A percentile compares a stretch with the other conserved stretches of the same genome.
phyloP scores from a whole-genome alignment of 441 rosid species.

The Geranium incanum region DNA sequence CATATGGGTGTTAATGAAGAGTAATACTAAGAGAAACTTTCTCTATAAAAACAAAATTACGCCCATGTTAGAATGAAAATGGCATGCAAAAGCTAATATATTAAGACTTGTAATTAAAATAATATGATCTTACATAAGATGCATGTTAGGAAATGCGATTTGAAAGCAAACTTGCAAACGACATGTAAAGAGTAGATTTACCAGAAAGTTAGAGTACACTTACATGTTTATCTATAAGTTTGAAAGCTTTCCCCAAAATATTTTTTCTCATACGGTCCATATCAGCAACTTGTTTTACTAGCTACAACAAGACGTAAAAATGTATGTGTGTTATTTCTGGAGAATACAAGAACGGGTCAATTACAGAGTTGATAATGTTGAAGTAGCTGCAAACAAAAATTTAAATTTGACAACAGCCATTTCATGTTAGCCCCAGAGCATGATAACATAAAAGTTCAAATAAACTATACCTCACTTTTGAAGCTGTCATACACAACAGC shows the following conservation, averaged over 20 bases:
- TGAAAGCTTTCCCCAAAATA: constrained; percentile 70
- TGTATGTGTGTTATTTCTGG: constrained; percentile 10
- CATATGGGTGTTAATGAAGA: neutral
- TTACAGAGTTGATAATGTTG: neutral
- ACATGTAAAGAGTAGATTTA: constrained; percentile 14
- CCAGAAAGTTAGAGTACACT: constrained; percentile 28
- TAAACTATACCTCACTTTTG: constrained; percentile 66
- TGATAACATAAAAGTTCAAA: constrained; percentile 11
- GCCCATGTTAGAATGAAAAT: neutral
- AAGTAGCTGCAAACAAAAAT: neutral
- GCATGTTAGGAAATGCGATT: constrained; percentile 2
- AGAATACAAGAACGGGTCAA: neutral
- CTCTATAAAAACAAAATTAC: neutral
- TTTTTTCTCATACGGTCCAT: constrained; percentile 63
- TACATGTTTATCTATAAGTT: constrained; percentile 66
- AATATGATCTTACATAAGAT: neutral
- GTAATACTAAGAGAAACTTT: neutral
- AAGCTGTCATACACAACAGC: constrained; percentile 96
- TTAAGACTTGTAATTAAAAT: neutral
- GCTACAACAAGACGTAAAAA: constrained; percentile 39
- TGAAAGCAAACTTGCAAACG: constrained; percentile 12
- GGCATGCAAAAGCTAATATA: neutral
- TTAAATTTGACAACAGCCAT: neutral
- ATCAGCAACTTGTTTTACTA: constrained; percentile 76
- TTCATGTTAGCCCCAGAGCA: constrained; percentile 1